phyloP scores from a whole-genome alignment of 805 yeast genomes.

The Starmerella bombi region DNA sequence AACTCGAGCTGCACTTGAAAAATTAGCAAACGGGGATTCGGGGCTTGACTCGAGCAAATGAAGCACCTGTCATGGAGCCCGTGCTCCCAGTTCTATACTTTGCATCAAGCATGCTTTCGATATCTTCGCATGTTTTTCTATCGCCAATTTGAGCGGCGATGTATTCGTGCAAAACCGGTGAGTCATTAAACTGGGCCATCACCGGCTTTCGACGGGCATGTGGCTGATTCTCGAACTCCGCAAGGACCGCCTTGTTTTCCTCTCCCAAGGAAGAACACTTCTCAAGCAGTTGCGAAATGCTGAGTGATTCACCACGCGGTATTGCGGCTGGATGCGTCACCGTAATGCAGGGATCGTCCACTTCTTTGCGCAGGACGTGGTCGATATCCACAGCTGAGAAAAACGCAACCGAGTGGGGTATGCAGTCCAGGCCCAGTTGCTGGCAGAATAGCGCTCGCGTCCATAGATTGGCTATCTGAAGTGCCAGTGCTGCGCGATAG shows the following conservation, averaged over 20 bases:
- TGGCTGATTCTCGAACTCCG: constrained; percentile 3
- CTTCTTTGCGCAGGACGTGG: constrained; percentile 78
- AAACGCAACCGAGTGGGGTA: constrained; percentile 93
- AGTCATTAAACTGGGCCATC: constrained; percentile 8
- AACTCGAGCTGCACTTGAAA: too few species aligned
- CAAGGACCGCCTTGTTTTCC: background rate
- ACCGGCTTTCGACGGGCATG: constrained; percentile 9
- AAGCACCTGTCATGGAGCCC: too few species aligned
- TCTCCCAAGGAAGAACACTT: constrained; percentile 19
- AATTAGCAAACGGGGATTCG: too few species aligned
- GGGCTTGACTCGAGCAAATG: background rate
- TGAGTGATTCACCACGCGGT: constrained; percentile 65
- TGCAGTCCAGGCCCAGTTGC: constrained; percentile 72
- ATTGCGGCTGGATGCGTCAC: constrained; percentile 68
- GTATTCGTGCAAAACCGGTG: constrained; percentile 9
- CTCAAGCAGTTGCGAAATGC: constrained; percentile 40
- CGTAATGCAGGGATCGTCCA: constrained; percentile 78
- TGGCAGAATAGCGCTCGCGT: constrained; percentile 91
- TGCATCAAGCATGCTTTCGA: constrained; percentile 9
- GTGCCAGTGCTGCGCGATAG: constrained; percentile 63
- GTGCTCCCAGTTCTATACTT: too few species aligned
- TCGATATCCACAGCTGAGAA: constrained; percentile 91
- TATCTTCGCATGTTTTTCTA: constrained; percentile 6
- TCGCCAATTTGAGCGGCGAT: constrained; percentile 14
- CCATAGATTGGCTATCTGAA: constrained; percentile 89